phyloP scores from a whole-genome alignment of 371 early-diverging fungal species.

The Mucor saturninus region DNA sequence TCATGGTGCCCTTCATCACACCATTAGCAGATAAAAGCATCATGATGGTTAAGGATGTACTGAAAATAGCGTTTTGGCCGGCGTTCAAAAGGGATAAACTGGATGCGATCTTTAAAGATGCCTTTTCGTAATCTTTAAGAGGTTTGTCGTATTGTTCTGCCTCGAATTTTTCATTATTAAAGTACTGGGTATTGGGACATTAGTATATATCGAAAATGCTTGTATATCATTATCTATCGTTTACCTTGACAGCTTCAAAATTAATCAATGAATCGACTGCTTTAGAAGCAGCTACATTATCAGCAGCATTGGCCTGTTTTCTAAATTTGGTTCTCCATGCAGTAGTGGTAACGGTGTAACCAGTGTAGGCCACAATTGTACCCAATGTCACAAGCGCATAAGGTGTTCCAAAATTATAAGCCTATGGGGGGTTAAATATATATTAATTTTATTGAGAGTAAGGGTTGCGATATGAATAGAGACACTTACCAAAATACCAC shows the following conservation, averaged over 20 bases:
- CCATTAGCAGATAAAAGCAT: slow-evolving; percentile 94
- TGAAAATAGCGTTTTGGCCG: slow-evolving; percentile 93
- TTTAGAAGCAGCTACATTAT: slow-evolving; percentile 90
- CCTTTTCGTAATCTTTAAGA: slow-evolving; percentile 85
- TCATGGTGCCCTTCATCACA: slow-evolving; percentile 81
- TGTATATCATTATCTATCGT: too few relatives aligned
- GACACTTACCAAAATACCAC: slow-evolving; percentile 78
- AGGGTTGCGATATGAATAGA: too few relatives aligned
- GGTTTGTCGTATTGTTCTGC: slow-evolving; percentile 83
- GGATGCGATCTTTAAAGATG: slow-evolving; percentile 88
- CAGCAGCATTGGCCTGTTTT: slow-evolving; percentile 90
- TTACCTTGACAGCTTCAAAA: slow-evolving; percentile 92
- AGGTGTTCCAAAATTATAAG: slow-evolving; percentile 81
- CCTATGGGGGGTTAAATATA: slow-evolving; percentile 31
- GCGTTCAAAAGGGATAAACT: slow-evolving; percentile 91
- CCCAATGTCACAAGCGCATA: slow-evolving; percentile 86
- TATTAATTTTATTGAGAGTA: too few relatives aligned
- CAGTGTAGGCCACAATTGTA: slow-evolving; percentile 86
- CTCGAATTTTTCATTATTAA: slow-evolving; percentile 91
- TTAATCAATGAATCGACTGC: slow-evolving; percentile 95
- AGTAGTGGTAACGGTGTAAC: slow-evolving; percentile 87
- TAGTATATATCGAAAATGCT: too few relatives aligned
- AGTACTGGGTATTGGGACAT: slow-evolving; percentile 59
- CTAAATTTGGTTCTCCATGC: slow-evolving; percentile 89
- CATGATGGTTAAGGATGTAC: slow-evolving; percentile 85